Percentiles rank a stretch among this genome's conserved stretches.
Conservation (phyloP, 2,329 filamentous ascomycete species). For the Colletotrichum noveboracense region DNA sequence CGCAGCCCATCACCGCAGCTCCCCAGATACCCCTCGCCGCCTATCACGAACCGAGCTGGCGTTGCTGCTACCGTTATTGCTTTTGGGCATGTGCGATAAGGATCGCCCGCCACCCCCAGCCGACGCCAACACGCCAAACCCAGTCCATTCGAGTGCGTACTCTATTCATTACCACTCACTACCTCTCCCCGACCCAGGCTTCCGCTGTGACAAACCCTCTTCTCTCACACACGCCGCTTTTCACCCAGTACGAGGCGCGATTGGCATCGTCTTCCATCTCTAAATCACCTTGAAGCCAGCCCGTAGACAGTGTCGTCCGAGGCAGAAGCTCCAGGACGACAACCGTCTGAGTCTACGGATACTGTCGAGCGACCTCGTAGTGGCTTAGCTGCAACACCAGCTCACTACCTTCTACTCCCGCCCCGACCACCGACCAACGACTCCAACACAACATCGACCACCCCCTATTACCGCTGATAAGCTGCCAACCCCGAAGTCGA, state of each 20-base stretch:
- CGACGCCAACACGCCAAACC: constrained; percentile 2
- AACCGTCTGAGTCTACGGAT: neutral
- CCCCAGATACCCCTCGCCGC: neutral
- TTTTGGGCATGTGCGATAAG: constrained; percentile 33
- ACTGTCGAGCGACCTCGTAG: neutral
- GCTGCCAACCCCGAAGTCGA: neutral
- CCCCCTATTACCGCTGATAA: neutral
- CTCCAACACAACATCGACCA: neutral
- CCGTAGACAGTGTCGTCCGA: neutral
- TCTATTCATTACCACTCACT: neutral
- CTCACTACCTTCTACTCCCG: neutral
- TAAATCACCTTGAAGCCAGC: neutral
- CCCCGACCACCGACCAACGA: neutral
- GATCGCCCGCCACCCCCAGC: constrained; percentile 28
- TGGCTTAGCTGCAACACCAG: neutral
- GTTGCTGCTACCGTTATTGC: neutral
- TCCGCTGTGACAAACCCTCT: neutral
- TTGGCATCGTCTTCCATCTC: neutral
- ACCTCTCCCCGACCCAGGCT: neutral
- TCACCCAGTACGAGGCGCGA: neutral
- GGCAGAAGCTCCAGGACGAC: neutral
- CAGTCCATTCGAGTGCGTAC: neutral
- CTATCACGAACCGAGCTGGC: neutral
- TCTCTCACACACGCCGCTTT: neutral
- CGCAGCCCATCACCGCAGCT: neutral